Percentiles rank a stretch among this genome's conserved stretches.
These are phyloP conservation scores for Pholiota microspora DNA, from an alignment of 768 basidiomycete genomes.

Conservation along the genomic window DNA sequence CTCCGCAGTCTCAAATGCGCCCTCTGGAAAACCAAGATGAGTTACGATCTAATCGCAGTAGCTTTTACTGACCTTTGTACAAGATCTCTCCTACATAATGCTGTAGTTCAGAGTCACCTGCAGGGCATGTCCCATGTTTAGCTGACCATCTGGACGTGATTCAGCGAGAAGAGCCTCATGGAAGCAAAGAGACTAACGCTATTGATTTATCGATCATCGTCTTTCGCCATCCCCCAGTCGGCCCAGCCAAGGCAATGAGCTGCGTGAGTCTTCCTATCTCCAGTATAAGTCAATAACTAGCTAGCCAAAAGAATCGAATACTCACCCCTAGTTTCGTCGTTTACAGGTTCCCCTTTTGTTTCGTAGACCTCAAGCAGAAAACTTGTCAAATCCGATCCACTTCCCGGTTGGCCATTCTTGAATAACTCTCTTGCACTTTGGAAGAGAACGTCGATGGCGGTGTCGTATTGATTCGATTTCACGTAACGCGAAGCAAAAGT, in stretches of 20 bases:
- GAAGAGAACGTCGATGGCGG: slow-evolving; percentile 92
- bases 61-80: slow-evolving; percentile 63
- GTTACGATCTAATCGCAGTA: not conserved
- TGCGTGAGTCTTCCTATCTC: slow-evolving; percentile 81
- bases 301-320: slow-evolving; percentile 11
- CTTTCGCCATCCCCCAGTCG: slow-evolving; percentile 85
- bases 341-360: slow-evolving; percentile 63
- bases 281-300: slow-evolving; percentile 8
- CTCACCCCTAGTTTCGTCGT: slow-evolving; percentile 81
- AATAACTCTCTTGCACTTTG: slow-evolving; percentile 85
- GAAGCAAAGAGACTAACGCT: slow-evolving; percentile 50
- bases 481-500: slow-evolving; percentile 89
- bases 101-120: slow-evolving; percentile 86
- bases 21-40: slow-evolving; percentile 47
- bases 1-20: slow-evolving; percentile 72
- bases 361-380: slow-evolving; percentile 87
- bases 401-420: slow-evolving; percentile 85
- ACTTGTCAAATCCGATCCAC: slow-evolving; percentile 80
- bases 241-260: slow-evolving; percentile 81
- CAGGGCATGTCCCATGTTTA: slow-evolving; percentile 73
- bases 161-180: slow-evolving; percentile 14
- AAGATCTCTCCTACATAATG: slow-evolving; percentile 89
- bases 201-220: slow-evolving; percentile 83
- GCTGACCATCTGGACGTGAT: slow-evolving; percentile 72
- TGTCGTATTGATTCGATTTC: slow-evolving; percentile 78